Conservation (phyloP, 306 rosid genomes). For the Mimosa bimucronata region DNA sequence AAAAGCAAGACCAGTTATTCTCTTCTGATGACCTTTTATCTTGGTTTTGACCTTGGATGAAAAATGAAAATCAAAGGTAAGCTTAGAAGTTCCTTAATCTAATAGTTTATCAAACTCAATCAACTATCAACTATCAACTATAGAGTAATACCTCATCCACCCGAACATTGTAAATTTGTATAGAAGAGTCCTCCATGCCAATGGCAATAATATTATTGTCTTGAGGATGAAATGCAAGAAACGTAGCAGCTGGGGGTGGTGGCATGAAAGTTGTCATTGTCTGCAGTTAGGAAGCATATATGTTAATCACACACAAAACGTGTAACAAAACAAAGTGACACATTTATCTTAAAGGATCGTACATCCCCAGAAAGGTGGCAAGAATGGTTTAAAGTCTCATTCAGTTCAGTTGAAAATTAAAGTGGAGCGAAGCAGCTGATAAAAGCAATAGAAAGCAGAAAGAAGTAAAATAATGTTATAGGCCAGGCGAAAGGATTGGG, state of each 20-base stretch:
- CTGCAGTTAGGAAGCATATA: slow-evolving; percentile 55
- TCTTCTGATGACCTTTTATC: slow-evolving; percentile 97
- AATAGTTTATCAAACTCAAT: slow-evolving; percentile 22
- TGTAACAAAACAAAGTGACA: neutral
- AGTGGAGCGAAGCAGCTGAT: neutral
- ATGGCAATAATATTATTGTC: slow-evolving; percentile 98
- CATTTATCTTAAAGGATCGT: neutral
- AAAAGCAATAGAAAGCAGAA: neutral
- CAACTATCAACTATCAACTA: slow-evolving; percentile 22
- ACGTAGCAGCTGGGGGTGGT: slow-evolving; percentile 99
- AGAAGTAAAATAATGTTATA: neutral
- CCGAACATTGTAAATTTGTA: slow-evolving; percentile 95
- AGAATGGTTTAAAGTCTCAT: neutral
- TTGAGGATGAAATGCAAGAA: slow-evolving; percentile 98
- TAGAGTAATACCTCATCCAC: slow-evolving; percentile 79
- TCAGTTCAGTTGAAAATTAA: neutral
- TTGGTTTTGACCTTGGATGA: slow-evolving; percentile 81
- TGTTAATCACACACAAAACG: slow-evolving; percentile 16
- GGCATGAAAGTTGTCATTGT: slow-evolving; percentile 99
- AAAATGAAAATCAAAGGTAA: slow-evolving; percentile 28
- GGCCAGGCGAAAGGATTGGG: neutral
- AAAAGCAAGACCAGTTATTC: slow-evolving; percentile 98
- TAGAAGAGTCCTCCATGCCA: slow-evolving; percentile 98
- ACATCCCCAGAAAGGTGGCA: neutral
- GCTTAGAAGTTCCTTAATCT: slow-evolving; percentile 18